phyloP scores from a whole-genome alignment of 2,329 filamentous ascomycete species.

The Xylaria arbuscula region DNA sequence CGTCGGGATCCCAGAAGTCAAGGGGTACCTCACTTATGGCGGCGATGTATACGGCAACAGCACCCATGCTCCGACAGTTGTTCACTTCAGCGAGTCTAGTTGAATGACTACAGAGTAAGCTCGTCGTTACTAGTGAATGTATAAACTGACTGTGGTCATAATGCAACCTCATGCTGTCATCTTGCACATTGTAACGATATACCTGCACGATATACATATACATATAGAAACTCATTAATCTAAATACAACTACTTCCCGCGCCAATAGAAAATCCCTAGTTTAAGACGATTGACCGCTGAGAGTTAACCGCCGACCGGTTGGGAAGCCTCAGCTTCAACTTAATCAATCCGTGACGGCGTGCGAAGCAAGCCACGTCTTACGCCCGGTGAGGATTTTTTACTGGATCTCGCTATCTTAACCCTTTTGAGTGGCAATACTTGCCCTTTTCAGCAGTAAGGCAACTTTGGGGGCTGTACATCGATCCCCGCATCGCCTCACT shows the following conservation, averaged over 20 bases:
- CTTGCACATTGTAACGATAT: neutral
- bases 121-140: neutral
- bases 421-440: neutral
- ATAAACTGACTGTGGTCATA: neutral
- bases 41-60: conserved; percentile 35
- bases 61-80: conserved; percentile 29
- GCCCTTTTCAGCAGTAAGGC: conserved; percentile 3
- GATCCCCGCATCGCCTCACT: conserved; percentile 1
- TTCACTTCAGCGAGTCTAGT: conserved; percentile 28
- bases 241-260: neutral
- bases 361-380: neutral
- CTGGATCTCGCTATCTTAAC: neutral
- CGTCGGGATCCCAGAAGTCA: conserved; percentile 26
- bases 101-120: neutral
- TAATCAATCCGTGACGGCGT: neutral
- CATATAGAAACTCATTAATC: neutral
- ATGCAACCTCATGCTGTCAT: neutral
- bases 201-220: neutral
- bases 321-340: neutral
- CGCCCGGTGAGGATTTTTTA: neutral
- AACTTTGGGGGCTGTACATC: neutral
- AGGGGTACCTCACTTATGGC: conserved; percentile 29
- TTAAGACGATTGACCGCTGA: no score
- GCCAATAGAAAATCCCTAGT: no score
- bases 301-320: neutral